These are phyloP conservation scores for Colletotrichum sp. DNA, from an alignment of 2,329 filamentous ascomycete species.

Conservation along the genomic window DNA sequence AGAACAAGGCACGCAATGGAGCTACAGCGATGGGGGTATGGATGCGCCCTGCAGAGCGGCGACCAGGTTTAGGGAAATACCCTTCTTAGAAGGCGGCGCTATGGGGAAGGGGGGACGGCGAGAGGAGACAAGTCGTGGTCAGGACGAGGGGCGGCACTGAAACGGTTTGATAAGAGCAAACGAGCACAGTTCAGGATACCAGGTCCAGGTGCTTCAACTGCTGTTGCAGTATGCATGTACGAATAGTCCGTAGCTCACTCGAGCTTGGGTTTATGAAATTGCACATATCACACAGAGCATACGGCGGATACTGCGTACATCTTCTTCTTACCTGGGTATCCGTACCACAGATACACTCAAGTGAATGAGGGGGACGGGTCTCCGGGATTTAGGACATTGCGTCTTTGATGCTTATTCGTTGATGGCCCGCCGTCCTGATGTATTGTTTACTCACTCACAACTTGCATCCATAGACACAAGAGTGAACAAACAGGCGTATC, in stretches of 20 bases:
- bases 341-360: background rate
- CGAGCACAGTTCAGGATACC: conserved; percentile 6
- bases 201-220: background rate
- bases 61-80: conserved; percentile 22
- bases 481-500: background rate
- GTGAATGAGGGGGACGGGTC: background rate
- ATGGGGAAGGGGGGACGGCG: conserved; percentile 13
- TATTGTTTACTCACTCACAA: background rate
- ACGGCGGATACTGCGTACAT: background rate
- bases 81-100: conserved; percentile 23
- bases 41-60: conserved; percentile 20
- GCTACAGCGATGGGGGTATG: conserved; percentile 25
- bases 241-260: background rate
- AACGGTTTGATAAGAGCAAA: conserved; percentile 23
- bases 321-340: background rate
- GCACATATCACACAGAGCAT: background rate
- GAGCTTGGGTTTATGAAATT: conserved; percentile 11
- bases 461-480: background rate
- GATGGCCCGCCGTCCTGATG: background rate
- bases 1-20: conserved; percentile 22
- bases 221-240: background rate
- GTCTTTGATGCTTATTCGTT: background rate
- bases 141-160: conserved; percentile 17
- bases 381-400: background rate
- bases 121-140: conserved; percentile 10